Percentiles rank a stretch among this genome's conserved stretches.
These are phyloP conservation scores for Albugo candida DNA, from an alignment of 352 stramenopile genomes.

Conservation along the genomic window DNA sequence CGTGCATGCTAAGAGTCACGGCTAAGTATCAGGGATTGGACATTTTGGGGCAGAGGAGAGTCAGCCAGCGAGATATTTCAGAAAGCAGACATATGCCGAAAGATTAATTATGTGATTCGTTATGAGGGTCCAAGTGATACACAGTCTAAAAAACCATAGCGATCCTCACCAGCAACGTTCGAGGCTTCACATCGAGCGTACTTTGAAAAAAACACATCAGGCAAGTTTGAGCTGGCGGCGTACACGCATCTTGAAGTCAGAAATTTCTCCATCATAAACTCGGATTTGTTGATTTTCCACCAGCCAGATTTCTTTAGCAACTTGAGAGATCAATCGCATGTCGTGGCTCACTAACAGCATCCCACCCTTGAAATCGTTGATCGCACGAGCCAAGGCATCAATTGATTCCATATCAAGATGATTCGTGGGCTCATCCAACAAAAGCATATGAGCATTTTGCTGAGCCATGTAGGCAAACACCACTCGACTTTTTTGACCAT, in stretches of 20 bases:
- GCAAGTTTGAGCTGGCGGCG: slow-evolving; percentile 70
- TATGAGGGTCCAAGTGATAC: too few species aligned
- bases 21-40: too few species aligned
- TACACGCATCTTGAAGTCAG: slow-evolving; percentile 94
- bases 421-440: slow-evolving; percentile 82
- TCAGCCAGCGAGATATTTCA: too few species aligned
- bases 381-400: slow-evolving; percentile 91
- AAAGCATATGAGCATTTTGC: slow-evolving; percentile 92
- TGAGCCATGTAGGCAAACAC: slow-evolving; percentile 96
- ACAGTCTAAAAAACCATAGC: too few species aligned
- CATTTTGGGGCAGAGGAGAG: too few species aligned
- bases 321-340: slow-evolving; percentile 96
- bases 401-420: slow-evolving; percentile 92
- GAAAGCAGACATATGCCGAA: too few species aligned
- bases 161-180: too few species aligned
- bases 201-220: too few species aligned
- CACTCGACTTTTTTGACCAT: slow-evolving; percentile 93
- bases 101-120: too few species aligned
- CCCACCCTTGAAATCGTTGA: slow-evolving; percentile 95
- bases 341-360: slow-evolving; percentile 98
- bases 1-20: too few species aligned
- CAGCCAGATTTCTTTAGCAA: slow-evolving; percentile 98
- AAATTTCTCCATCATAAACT: slow-evolving; percentile 95
- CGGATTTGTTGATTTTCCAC: slow-evolving; percentile 93
- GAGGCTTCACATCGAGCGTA: too few species aligned